Base-by-base conservation (phyloP, 306 rosid genomes). In the Acacia acuminata region DNA sequence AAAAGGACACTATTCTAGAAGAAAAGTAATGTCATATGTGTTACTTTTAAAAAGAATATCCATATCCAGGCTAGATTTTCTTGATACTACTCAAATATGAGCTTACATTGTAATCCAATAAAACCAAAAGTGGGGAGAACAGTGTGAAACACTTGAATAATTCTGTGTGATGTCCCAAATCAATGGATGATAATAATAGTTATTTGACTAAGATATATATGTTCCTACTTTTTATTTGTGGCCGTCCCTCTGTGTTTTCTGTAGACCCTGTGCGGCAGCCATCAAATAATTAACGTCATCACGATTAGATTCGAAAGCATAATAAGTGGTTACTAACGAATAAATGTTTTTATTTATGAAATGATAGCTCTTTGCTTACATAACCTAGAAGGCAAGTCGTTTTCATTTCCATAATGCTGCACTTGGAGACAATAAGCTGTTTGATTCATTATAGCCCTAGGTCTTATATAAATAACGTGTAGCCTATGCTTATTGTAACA, bases 241-340 rank as follows among this genome's bases (percentile, higher is more conserved):
- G 47, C 27, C 20, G 15, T 5, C 30, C 73, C 8, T 8, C 36
- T 67, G 9, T 43, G 11, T 2, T 10, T 70, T 22, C 12, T 22
- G 13, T 9, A 3, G 0, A 14, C 2, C 27, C 15, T 32, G 32
- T 16, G 22, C 36, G 5, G 44, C n/a, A 42, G 22, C 19, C 36
- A 51, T 63, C 55, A 81, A 71, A 73, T 61, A 34, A 4, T 77
- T 56, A 34, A 43, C 67, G 36, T 72, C 82, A 71, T 55, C 32
- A 81, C 45, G 51, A 15, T 1, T 69, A 48, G 64, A 80, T 76
- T 84, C 24, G 84, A 80, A 76, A 76, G 71, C 78, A 58, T 24
- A 24, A 66, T 48, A 45, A 84, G 19, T 19, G 15, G 47, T 43
- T 43, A 70, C 76, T 19, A 2, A 38, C 38, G 50, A 40, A 32